Evolutionary conservation across 768 basidiomycete species (phyloP), one percentile per base, ranked within the genome.

Genomic region (Dentipellis fragilis): DNA sequence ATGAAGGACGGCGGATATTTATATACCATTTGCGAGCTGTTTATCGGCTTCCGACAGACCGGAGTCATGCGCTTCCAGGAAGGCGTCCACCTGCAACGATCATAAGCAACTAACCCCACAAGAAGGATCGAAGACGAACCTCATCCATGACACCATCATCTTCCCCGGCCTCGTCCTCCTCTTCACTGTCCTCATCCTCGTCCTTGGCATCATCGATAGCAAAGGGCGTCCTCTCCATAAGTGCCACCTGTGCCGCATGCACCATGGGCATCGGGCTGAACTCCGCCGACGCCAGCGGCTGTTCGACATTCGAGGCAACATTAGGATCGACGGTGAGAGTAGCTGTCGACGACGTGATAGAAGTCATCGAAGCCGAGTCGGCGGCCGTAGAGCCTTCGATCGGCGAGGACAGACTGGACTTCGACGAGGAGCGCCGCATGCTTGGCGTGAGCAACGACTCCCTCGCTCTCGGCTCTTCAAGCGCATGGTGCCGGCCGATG

Each of bases 191-290:
- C 10, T 89, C 87, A 0, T 89, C 89, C 10, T 87, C 88, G 56
- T 91, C 89, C 52, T 84, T 86, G 3, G 85, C 90, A 69, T 93
- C 92, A 65, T 99, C 96, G 57, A 98, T 96, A n/a, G 92, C 92
- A 67, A 99, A 99, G 60, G 87, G 86, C 22, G 91, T 93, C 45
- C 95, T 76, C 67, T 95, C 89, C 86, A 94, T 86, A 48, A 92
- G 75, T 34, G 89, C 89, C 35, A 86, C 86, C 59, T 81, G 87
- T 51, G 86, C 89, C 0, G 84, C 85, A 63, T 85, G 76, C 49
- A 90, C 74, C 73, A 87, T 79, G 6, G 85, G 78, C 66, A 83
- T 73, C 19, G 84, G 78, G 22, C 81, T 78, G 46, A 79, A 73
- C 48, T 58, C 62, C 3, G 65, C 62, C 12, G 59, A 45, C n/a